A percentile compares a stretch with the other conserved stretches of the same genome.
These are phyloP conservation scores for Eucalyptus microcorys DNA, from an alignment of 345 rosid species.

Conservation along the genomic window DNA sequence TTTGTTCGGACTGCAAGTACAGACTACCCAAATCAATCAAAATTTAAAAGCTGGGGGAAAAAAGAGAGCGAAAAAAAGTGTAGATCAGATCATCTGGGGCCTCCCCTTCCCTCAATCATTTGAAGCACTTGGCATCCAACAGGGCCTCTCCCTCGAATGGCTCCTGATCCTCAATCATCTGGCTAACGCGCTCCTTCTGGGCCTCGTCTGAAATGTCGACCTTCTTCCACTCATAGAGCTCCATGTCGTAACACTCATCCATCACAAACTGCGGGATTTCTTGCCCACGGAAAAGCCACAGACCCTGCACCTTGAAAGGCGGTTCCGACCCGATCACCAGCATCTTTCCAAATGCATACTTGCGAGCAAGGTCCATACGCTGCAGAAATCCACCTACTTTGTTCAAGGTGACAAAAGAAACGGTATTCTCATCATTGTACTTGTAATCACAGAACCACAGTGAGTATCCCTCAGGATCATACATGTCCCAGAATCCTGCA, in stretches of 20 bases:
- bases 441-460: slow-evolving; percentile 98
- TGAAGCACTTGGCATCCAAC: slow-evolving; percentile 98
- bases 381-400: slow-evolving; percentile 95
- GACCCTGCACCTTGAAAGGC: slow-evolving; percentile 88
- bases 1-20: background rate
- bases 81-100: background rate
- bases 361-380: slow-evolving; percentile 92
- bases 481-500: slow-evolving; percentile 99
- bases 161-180: slow-evolving; percentile 90
- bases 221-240: slow-evolving; percentile 88
- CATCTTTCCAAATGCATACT: slow-evolving; percentile 96
- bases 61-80: background rate
- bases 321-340: slow-evolving; percentile 66
- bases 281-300: slow-evolving; percentile 95
- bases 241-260: slow-evolving; percentile 97
- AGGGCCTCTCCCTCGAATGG: slow-evolving; percentile 93
- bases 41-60: background rate
- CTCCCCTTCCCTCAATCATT: slow-evolving; percentile 16
- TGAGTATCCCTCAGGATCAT: slow-evolving; percentile 96
- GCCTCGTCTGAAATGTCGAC: slow-evolving; percentile 71
- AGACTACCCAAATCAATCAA: background rate
- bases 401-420: slow-evolving; percentile 85
- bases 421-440: slow-evolving; percentile 89
- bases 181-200: slow-evolving; percentile 86
- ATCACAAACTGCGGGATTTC: slow-evolving; percentile 80